Evolutionary conservation across 2,329 filamentous ascomycete species (phyloP), one percentile per base, ranked within the genome.

Genomic region (Aspergillus quadrilineatus): DNA sequence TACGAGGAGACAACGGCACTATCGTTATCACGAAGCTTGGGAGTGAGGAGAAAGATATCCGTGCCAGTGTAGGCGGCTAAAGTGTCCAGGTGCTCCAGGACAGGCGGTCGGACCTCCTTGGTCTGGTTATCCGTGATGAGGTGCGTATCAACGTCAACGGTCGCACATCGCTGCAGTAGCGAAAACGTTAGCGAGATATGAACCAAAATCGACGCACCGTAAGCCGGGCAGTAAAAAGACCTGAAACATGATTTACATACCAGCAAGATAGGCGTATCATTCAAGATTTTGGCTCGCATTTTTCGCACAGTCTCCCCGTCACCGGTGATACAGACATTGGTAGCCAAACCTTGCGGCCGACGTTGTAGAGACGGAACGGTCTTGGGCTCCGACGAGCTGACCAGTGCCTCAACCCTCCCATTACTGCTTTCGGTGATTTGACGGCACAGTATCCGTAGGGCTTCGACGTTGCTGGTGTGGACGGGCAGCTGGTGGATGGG

Each of bases 1-100:
- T 87, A 86, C 63, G 89, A 91, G 45, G 89, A 89, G 61, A 89
- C 80, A 41, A 86, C 83, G 55, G 88, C 86, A 44, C 88, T 86
- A 64, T 95, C 87, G 10, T 90, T 89, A 69, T 87, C 84, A 29
- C 89, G 87, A 62, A 92, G 83, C 75, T 95, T 96, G 4, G 94
- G 92, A 56, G 92, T 92, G 50, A 99, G 84, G 48, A 99, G 81
- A 75, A 99, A 99, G 65, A 99, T 95, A 74, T 99, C 94, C 53
- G 96, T 93, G 50, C 94, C 94, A 60, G 92, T 97, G 69, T 89
- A 95, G 63, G 82, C 84, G 9, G 94, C 90, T 68, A 96, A 88
- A 61, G 88, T 87, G 74, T 97, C 91, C 65, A 99, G 83, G 67
- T 93, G 90, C 61, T 91, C 86, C 50, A 92, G 85, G 29, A 97